Conservation (phyloP, 2,329 filamentous ascomycete genomes). For the Monosporascus cannonballus region DNA sequence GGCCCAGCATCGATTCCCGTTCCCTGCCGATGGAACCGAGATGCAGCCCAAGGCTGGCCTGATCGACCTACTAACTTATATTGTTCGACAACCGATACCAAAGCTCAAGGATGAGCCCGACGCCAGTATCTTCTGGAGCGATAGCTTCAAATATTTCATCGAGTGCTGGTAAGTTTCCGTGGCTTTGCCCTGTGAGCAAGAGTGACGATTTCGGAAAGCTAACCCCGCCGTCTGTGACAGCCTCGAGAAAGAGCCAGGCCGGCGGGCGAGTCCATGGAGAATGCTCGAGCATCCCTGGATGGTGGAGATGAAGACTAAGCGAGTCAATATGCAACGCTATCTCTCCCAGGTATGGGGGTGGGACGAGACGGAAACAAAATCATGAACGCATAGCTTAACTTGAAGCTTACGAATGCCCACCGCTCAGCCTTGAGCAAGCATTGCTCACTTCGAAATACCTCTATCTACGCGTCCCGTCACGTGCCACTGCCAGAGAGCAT, state of each 20-base stretch:
- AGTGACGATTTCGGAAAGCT: constrained; percentile 3
- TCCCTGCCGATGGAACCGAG: constrained; percentile 92
- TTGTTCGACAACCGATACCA: constrained; percentile 90
- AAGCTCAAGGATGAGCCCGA: constrained; percentile 93
- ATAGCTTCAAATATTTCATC: constrained; percentile 98
- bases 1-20: constrained; percentile 97
- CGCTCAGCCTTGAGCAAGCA: neutral
- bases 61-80: constrained; percentile 95
- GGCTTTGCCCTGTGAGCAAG: no score
- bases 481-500: no score
- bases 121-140: constrained; percentile 86
- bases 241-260: constrained; percentile 84
- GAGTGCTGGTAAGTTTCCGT: constrained; percentile 83
- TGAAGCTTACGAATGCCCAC: neutral
- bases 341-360: constrained; percentile 95
- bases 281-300: constrained; percentile 99
- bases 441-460: neutral
- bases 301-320: constrained; percentile 89
- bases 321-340: constrained; percentile 96
- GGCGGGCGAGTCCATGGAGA: constrained; percentile 90
- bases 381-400: constrained; percentile 4
- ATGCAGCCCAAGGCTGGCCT: constrained; percentile 89
- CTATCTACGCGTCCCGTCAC: no score
- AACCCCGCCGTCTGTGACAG: constrained; percentile 38
- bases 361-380: constrained; percentile 52